A percentile compares a stretch with the other conserved stretches of the same genome.
Evolutionary conservation across 75 land plant genomes (phyloP).

Genomic region (Sequoiadendron giganteum): DNA sequence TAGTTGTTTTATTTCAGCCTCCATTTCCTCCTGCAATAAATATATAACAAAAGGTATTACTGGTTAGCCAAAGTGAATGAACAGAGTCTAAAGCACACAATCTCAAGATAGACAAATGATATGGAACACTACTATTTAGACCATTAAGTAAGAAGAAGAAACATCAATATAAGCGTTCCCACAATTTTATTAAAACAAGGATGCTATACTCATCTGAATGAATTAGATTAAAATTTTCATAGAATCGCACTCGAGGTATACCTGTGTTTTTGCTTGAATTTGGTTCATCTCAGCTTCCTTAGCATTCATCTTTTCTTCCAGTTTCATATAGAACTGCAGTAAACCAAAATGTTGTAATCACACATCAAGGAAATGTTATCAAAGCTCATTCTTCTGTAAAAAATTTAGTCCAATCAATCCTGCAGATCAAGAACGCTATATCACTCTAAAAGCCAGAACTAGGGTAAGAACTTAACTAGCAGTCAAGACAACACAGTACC

Average conservation of each 20-base stretch:
- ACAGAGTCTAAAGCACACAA: neutral
- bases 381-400: neutral
- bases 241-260: slow-evolving; percentile 7
- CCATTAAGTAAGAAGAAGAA: neutral
- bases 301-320: slow-evolving; percentile 54
- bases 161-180: neutral
- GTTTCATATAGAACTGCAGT: slow-evolving; percentile 45
- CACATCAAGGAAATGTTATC: neutral
- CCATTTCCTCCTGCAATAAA: slow-evolving; percentile 39
- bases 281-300: slow-evolving; percentile 50
- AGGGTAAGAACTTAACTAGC: neutral
- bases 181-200: neutral
- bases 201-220: neutral
- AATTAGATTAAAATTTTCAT: neutral
- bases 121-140: slow-evolving; percentile 1
- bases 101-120: neutral
- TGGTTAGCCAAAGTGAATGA: neutral
- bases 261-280: slow-evolving; percentile 50
- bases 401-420: neutral
- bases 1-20: slow-evolving; percentile 39
- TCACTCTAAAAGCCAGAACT: neutral
- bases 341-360: slow-evolving; percentile 2
- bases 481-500: neutral
- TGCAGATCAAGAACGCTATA: neutral
- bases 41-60: neutral